Evolutionary conservation across 257 asterid genomes (phyloP), one percentile per base, ranked within the genome.

Genomic region (Echites panduratus): DNA sequence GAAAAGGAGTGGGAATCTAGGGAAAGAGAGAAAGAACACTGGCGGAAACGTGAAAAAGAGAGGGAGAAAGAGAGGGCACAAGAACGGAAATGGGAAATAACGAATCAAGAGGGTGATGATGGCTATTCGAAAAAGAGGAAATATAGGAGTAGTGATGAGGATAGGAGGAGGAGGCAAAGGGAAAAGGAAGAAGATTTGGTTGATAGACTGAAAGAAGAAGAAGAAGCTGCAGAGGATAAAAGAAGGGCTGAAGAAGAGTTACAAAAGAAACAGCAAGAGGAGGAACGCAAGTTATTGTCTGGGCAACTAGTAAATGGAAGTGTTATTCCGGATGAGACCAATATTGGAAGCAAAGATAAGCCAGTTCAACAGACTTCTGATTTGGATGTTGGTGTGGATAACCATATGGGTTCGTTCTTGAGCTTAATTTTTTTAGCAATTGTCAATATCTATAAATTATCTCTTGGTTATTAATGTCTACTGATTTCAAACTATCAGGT

Each of bases 1-100:
- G 99, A 92, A 82, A 92, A 95, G 76, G 98, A 95, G 73, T 92
- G 99, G 99, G 99, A 95, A 86, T n/a, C 88, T 75, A 89, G 93
- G 86, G 99, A 95, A 72, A 95, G 91, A 79, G 98, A 95, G 79
- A 87, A 84, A 77, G 97, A 95, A 68, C 97, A 88, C 69, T 81
- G 88, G 95, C 87, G 96, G 78, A 90, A 92, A 84, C 84, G 89
- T 68, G 99, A 95, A 82, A 83, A 91, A 58, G 99, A 95, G 74
- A 87, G 91, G 78, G 99, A 92, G 89, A 89, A 85, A 82, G 92
- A 92, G 57, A 89, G 86, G 89, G 91, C 90, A 73, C 96, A 87
- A 66, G 97, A 87, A 70, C 87, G 98, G 70, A 90, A 84, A 85
- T 87, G 89, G 97, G 96, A 89, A 77, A 79, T 95, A 72, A 17